Percentiles rank a stretch among this genome's conserved stretches.
Evolutionary conservation across 768 basidiomycete genomes (phyloP).

Genomic region (Serendipita sp.): DNA sequence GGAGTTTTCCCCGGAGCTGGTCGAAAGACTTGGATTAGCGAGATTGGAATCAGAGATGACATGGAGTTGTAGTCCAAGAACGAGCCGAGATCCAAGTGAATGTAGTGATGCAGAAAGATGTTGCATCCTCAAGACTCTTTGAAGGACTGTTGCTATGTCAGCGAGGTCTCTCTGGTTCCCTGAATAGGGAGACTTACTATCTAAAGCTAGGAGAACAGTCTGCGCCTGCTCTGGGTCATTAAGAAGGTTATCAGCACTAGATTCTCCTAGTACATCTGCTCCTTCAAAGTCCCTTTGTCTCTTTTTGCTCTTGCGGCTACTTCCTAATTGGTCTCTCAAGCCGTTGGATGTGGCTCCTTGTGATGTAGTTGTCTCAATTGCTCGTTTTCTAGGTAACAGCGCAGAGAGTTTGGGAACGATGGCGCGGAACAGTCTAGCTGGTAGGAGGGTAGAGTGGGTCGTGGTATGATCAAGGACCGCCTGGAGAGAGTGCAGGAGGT

Average conservation of each 20-base stretch:
- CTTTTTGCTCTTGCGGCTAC: conserved; percentile 33
- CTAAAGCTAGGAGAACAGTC: conserved; percentile 35
- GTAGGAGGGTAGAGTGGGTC: conserved; percentile 27
- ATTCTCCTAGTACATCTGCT: conserved; percentile 48
- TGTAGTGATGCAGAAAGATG: conserved; percentile 36
- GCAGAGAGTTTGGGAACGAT: conserved; percentile 33
- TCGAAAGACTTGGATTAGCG: background rate
- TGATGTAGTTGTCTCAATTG: conserved; percentile 16
- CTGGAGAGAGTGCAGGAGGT: conserved; percentile 29
- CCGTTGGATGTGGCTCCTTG: conserved; percentile 37
- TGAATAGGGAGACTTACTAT: conserved; percentile 29
- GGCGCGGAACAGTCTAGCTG: conserved; percentile 38
- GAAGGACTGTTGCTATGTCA: conserved; percentile 29
- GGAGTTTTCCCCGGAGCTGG: background rate
- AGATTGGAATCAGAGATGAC: background rate
- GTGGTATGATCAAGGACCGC: conserved; percentile 29
- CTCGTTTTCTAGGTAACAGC: conserved; percentile 28
- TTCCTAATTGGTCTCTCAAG: conserved; percentile 26
- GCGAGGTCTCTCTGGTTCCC: background rate
- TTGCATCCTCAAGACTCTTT: conserved; percentile 30
- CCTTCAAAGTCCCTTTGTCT: conserved; percentile 50
- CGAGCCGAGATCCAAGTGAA: conserved; percentile 41
- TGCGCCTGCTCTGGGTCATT: conserved; percentile 34
- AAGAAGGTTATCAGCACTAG: conserved; percentile 30
- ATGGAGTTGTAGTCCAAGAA: conserved; percentile 29